Conservation (phyloP, 2,329 filamentous ascomycete species). For the Penicillium sp. region DNA sequence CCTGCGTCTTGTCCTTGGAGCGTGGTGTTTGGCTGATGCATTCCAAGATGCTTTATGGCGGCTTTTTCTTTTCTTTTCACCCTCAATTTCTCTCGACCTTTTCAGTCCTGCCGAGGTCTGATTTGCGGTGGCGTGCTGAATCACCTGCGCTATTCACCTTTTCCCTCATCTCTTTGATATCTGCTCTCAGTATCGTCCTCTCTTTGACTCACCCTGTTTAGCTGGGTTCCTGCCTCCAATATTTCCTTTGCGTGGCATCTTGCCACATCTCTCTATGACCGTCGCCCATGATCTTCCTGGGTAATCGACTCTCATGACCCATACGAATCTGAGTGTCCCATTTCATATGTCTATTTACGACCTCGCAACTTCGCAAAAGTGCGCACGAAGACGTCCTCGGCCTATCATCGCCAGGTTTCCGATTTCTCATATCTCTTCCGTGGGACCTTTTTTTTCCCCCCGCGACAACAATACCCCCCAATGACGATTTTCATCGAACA, state of each 20-base stretch:
- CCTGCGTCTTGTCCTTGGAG: slow-evolving; percentile 16
- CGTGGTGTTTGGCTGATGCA: slow-evolving; percentile 17
- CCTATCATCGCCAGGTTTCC: slow-evolving; percentile 2
- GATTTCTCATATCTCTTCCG: neutral
- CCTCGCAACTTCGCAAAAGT: slow-evolving; percentile 6
- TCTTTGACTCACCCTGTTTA: slow-evolving; percentile 10
- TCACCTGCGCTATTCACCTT: slow-evolving; percentile 7
- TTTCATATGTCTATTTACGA: slow-evolving; percentile 13
- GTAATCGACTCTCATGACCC: slow-evolving; percentile 1
- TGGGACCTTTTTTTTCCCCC: neutral
- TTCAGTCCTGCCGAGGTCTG: neutral
- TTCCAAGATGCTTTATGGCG: slow-evolving; percentile 11
- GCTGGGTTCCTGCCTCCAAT: neutral
- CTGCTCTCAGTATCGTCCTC: slow-evolving; percentile 15
- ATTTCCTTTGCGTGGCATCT: slow-evolving; percentile 8
- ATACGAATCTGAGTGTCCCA: slow-evolving; percentile 8
- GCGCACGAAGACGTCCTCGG: slow-evolving; percentile 7
- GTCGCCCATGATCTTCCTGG: slow-evolving; percentile 10
- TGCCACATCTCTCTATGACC: slow-evolving; percentile 17
- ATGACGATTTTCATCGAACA: slow-evolving; percentile 1
- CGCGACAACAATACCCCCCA: slow-evolving; percentile 3
- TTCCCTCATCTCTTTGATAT: slow-evolving; percentile 4
- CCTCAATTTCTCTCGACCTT: slow-evolving; percentile 14
- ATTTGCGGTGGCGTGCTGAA: slow-evolving; percentile 1
- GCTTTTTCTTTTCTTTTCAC: slow-evolving; percentile 11